Percentiles rank a stretch among this genome's conserved stretches.
Evolutionary conservation across 2,329 filamentous ascomycete genomes (phyloP).

Genomic region (Penicillium psychrosexuale): DNA sequence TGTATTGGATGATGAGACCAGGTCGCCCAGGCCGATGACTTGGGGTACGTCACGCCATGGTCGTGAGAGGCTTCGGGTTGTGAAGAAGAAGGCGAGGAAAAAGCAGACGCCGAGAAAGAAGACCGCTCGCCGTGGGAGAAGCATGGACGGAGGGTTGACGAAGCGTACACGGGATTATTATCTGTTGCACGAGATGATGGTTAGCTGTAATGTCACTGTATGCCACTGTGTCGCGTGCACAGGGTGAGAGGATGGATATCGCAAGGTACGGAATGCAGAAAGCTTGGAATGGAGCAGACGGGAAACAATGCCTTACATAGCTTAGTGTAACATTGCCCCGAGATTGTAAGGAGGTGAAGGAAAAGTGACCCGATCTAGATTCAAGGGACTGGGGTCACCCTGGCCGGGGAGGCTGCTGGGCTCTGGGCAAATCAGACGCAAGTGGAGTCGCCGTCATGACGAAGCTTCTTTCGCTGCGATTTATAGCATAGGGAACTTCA

Average conservation of each 20-base stretch:
- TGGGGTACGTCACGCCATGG: slow-evolving; percentile 38
- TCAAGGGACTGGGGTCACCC: neutral
- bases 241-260: neutral
- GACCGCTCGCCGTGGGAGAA: slow-evolving; percentile 32
- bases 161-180: slow-evolving; percentile 1
- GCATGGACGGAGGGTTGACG: slow-evolving; percentile 25
- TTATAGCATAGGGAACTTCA: neutral
- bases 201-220: slow-evolving; percentile 8
- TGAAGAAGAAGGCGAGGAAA: slow-evolving; percentile 30
- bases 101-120: slow-evolving; percentile 34
- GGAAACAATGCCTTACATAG: neutral
- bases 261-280: neutral
- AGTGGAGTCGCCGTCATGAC: slow-evolving; percentile 3
- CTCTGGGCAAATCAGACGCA: neutral
- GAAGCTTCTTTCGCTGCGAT: slow-evolving; percentile 1
- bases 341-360: neutral
- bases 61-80: slow-evolving; percentile 29
- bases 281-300: neutral
- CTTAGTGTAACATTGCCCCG: slow-evolving; percentile 1
- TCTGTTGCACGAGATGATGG: slow-evolving; percentile 11
- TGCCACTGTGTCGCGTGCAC: neutral
- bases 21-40: slow-evolving; percentile 38
- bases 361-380: slow-evolving; percentile 1
- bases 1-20: slow-evolving; percentile 15
- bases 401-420: neutral